A percentile compares a stretch with the other conserved stretches of the same genome.
Conservation (phyloP, 768 basidiomycete species). For the Mycena floridula region DNA sequence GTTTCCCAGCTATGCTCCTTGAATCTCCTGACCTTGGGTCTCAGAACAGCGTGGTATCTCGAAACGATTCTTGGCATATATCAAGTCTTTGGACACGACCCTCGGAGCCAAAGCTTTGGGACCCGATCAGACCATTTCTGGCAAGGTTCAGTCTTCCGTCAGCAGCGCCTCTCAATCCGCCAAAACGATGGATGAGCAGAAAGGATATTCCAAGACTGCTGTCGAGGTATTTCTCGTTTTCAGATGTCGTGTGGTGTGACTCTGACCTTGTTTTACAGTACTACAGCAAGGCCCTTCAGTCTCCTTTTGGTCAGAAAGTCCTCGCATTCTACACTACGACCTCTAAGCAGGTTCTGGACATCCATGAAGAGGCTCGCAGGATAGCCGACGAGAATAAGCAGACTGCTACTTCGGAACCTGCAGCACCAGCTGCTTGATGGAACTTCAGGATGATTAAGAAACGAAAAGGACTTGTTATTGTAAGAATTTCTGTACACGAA, state of each 20-base stretch:
- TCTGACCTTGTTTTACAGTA: slow-evolving; percentile 44
- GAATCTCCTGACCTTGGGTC: neutral
- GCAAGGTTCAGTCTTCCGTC: slow-evolving; percentile 61
- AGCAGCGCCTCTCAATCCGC: slow-evolving; percentile 63
- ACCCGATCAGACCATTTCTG: slow-evolving; percentile 74
- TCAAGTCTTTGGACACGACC: slow-evolving; percentile 63
- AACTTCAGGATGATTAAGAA: too few relatives aligned
- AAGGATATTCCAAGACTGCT: slow-evolving; percentile 66
- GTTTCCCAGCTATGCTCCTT: slow-evolving; percentile 8
- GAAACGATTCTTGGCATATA: slow-evolving; percentile 72
- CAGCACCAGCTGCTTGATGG: slow-evolving; percentile 4
- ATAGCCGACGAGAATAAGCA: slow-evolving; percentile 66
- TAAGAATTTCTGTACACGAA: too few relatives aligned
- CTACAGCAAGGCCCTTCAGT: slow-evolving; percentile 70
- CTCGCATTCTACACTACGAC: slow-evolving; percentile 80
- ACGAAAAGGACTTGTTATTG: too few relatives aligned
- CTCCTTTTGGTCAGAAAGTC: slow-evolving; percentile 74
- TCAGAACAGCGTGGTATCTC: slow-evolving; percentile 85
- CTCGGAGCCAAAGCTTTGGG: slow-evolving; percentile 71
- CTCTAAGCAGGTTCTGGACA: slow-evolving; percentile 82
- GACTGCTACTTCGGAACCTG: slow-evolving; percentile 12
- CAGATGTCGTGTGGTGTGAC: neutral
- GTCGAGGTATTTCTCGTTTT: slow-evolving; percentile 44
- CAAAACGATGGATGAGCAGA: slow-evolving; percentile 74
- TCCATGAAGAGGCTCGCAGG: slow-evolving; percentile 88